Evolutionary conservation across 148 eudicot species (phyloP), one percentile per base, ranked within the genome.

Genomic region (Amaranthus hypochondriacus): DNA sequence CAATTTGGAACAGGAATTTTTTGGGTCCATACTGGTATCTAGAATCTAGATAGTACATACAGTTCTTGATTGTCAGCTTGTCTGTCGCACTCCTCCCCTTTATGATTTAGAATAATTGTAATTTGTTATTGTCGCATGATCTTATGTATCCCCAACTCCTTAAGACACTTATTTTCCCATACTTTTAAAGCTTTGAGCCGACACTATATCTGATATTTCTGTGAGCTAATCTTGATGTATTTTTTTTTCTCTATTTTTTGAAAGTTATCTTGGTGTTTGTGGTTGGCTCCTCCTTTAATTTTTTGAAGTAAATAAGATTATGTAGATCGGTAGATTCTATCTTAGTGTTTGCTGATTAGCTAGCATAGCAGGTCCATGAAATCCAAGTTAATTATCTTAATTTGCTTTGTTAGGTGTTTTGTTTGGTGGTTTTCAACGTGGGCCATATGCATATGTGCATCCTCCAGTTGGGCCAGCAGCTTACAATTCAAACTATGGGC

Each of bases 401-500:
- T 83, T 76, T 78, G 81, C 70, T 63, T 74, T 78, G 62, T 83
- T 81, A 80, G 83, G 86, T 81, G 75, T 81, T 83, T 59, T 77
- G 62, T 78, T 74, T 85, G 77, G 82, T 75, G 85, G 76, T 77
- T 80, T 80, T 82, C 79, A 80, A 72, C 81, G 74, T 83, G 76
- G 75, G 66, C 81, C 83, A 76, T 80, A 69, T 85, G 64, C 81
- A 70, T 80, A 73, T 83, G 83, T 84, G 76, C 84, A 68, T 65
- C 80, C 86, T 81, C 76, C 81, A 84, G 87, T 83, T 81, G 79
- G 85, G 72, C 67, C 86, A 44, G 80, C 84, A 52, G 80, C 80
- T 53, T 87, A 88, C 84, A 86, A 86, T 80, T 80, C 86, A 75
- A 89, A 83, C 81, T 90, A 90, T 80, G 94, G 93, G 78, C 87